A percentile compares a stretch with the other conserved stretches of the same genome.
phyloP scores from a whole-genome alignment of 495 filamentous ascomycete species.

The Sporormia fimetaria region DNA sequence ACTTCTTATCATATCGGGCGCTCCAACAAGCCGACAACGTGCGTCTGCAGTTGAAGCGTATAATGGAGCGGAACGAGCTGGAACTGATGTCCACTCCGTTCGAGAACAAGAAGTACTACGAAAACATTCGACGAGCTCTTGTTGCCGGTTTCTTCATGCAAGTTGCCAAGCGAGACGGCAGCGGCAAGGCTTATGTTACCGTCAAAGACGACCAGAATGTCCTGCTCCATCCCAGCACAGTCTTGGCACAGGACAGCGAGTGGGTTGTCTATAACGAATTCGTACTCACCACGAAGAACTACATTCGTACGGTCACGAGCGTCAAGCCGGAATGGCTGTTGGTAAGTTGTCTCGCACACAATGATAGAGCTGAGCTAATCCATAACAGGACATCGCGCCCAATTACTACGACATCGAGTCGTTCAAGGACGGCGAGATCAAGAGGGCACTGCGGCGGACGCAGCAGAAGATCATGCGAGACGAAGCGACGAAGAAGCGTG shows the following conservation, averaged over 20 bases:
- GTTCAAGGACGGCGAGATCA: constrained; percentile 80
- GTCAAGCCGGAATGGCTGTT: constrained; percentile 77
- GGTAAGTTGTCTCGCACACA: constrained; percentile 43
- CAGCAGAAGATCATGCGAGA: constrained; percentile 63
- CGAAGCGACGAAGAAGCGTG: too few relatives aligned
- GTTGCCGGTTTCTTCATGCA: constrained; percentile 99
- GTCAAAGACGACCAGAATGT: constrained; percentile 91
- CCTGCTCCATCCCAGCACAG: constrained; percentile 83
- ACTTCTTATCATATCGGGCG: constrained; percentile 85
- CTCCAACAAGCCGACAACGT: constrained; percentile 91
- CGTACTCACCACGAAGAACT: constrained; percentile 94
- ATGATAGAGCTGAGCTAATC: constrained; percentile 21
- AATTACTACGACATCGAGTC: constrained; percentile 78
- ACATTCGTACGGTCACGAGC: constrained; percentile 51
- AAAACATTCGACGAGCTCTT: constrained; percentile 89
- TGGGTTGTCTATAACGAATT: constrained; percentile 99
- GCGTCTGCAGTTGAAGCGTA: constrained; percentile 75
- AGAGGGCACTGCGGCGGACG: constrained; percentile 59
- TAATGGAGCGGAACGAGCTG: constrained; percentile 86
- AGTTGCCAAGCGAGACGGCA: constrained; percentile 78
- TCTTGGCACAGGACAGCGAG: constrained; percentile 72
- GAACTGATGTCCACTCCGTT: constrained; percentile 81
- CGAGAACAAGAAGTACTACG: constrained; percentile 94
- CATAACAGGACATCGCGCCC: constrained; percentile 68
- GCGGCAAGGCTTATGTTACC: constrained; percentile 76